Conservation (phyloP, 352 stramenopile genomes). For the Thraustotheca clavata region DNA sequence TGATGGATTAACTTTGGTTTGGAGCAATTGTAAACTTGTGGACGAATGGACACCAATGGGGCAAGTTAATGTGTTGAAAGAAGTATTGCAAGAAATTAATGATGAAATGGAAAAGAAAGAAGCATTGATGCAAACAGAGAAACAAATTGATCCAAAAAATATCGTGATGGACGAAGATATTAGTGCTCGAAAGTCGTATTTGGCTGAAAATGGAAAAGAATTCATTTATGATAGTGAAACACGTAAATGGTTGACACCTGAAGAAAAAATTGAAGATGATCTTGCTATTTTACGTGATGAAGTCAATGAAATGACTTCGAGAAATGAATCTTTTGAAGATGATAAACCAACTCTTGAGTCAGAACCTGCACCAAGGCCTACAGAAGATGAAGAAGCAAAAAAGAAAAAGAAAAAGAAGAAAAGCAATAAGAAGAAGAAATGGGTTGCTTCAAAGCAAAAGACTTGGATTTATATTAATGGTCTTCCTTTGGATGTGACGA, state of each 20-base stretch:
- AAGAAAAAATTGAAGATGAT: constrained; percentile 66
- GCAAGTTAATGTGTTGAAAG: constrained; percentile 46
- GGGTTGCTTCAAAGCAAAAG: constrained; percentile 76
- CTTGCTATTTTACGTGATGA: constrained; percentile 48
- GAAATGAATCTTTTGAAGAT: not conserved
- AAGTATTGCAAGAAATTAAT: constrained; percentile 64
- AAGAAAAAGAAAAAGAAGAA: constrained; percentile 71
- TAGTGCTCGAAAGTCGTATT: constrained; percentile 19
- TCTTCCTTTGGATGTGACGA: constrained; percentile 86
- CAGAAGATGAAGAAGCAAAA: constrained; percentile 18
- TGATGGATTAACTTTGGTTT: constrained; percentile 67
- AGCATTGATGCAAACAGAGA: constrained; percentile 36
- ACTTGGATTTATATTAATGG: constrained; percentile 96
- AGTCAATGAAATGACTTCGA: constrained; percentile 23
- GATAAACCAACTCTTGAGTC: not conserved
- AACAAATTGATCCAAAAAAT: constrained; percentile 23
- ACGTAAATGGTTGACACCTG: constrained; percentile 58
- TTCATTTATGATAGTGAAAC: constrained; percentile 61
- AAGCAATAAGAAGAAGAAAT: constrained; percentile 72
- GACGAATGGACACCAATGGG: constrained; percentile 48
- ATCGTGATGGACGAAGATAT: not conserved
- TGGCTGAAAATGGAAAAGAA: constrained; percentile 54
- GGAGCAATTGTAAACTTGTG: constrained; percentile 34
- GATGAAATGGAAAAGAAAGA: constrained; percentile 46
- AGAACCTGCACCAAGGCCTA: not conserved